Evolutionary conservation across 2,329 filamentous ascomycete species (phyloP).

Genomic region (Hypoxylon sp.): DNA sequence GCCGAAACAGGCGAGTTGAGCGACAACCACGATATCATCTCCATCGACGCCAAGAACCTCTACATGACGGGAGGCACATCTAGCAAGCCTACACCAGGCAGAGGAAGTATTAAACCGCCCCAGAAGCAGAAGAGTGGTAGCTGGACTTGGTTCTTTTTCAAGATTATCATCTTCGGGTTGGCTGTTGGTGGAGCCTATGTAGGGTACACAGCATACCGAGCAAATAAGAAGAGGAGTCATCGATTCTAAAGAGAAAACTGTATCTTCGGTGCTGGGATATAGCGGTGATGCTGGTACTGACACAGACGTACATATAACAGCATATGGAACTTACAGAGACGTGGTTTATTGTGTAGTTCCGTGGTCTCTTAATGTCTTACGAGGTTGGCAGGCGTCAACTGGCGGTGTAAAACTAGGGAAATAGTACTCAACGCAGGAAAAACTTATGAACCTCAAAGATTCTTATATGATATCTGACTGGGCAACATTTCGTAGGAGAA

Average conservation of each 20-base stretch:
- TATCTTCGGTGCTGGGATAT: conserved; percentile 15
- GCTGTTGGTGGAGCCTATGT: conserved; percentile 82
- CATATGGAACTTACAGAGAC: conserved; percentile 40
- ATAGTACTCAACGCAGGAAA: conserved; percentile 44
- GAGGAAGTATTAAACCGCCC: conserved; percentile 57
- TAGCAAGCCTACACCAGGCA: conserved; percentile 58
- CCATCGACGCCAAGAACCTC: conserved; percentile 87
- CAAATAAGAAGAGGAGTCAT: conserved; percentile 72
- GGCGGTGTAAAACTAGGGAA: conserved; percentile 51
- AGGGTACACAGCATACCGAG: conserved; percentile 86
- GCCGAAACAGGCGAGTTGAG: conserved; percentile 96
- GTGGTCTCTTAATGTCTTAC: conserved; percentile 39
- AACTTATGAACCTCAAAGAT: conserved; percentile 37
- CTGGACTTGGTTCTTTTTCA: conserved; percentile 79
- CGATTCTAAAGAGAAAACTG: conserved; percentile 62
- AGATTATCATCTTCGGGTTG: conserved; percentile 82
- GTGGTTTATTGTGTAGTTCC: conserved; percentile 39
- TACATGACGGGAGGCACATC: conserved; percentile 74
- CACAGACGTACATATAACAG: conserved; percentile 48
- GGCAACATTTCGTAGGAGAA: not conserved
- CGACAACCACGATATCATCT: conserved; percentile 98
- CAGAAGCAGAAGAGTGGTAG: conserved; percentile 64
- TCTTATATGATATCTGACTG: conserved; percentile 1
- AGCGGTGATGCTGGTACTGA: conserved; percentile 22
- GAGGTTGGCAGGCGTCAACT: conserved; percentile 46